Conservation (phyloP, 2,329 filamentous ascomycete species). For the Fusarium continuum region DNA sequence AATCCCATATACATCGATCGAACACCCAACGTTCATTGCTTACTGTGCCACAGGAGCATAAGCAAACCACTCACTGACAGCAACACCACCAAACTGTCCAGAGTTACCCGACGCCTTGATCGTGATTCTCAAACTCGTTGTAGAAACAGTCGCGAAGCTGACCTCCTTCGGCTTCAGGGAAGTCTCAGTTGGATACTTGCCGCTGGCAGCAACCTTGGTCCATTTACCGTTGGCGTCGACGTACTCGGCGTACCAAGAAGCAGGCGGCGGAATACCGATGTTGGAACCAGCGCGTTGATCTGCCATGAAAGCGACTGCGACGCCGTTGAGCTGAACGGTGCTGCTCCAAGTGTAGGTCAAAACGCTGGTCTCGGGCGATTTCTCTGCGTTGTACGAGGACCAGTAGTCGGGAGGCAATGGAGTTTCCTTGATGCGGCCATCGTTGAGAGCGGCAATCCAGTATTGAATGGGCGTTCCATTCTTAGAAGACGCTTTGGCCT, state of each 20-base stretch:
- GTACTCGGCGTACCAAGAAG: conserved; percentile 44
- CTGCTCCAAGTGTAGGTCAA: conserved; percentile 47
- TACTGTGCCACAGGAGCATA: neutral
- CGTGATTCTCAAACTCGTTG: conserved; percentile 21
- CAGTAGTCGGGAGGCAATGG: conserved; percentile 52
- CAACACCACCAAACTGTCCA: conserved; percentile 12
- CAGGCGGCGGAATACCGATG: conserved; percentile 45
- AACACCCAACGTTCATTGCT: too few relatives aligned
- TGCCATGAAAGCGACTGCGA: conserved; percentile 45
- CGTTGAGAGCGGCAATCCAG: conserved; percentile 49
- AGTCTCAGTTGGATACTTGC: neutral
- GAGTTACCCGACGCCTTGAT: conserved; percentile 5
- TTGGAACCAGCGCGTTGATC: conserved; percentile 44
- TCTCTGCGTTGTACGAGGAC: conserved; percentile 47
- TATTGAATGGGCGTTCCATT: conserved; percentile 50
- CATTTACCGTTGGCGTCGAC: conserved; percentile 29
- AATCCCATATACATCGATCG: neutral
- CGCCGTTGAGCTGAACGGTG: conserved; percentile 44
- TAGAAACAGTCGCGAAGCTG: conserved; percentile 22
- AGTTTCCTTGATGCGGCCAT: conserved; percentile 43
- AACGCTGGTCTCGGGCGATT: conserved; percentile 44
- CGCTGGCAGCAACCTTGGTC: conserved; percentile 3
- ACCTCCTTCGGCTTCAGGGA: neutral
- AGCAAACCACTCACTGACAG: conserved; percentile 13
- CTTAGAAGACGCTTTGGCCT: conserved; percentile 38